Conservation (phyloP, 108 stramenopile species). For the Schizochytrium sp. region DNA sequence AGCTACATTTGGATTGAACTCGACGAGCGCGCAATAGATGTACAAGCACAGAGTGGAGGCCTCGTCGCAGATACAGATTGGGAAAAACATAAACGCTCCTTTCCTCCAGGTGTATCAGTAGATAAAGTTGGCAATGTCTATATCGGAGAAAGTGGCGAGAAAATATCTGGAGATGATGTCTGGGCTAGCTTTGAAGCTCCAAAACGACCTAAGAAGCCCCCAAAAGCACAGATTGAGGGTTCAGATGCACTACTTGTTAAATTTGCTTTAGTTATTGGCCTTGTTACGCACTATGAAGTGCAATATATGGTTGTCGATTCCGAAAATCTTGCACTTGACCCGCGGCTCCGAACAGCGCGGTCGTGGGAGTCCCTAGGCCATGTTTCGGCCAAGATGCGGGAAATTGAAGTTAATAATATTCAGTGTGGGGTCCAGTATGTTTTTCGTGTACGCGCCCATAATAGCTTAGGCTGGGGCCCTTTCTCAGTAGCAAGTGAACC, state of each 20-base stretch:
- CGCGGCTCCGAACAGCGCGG: not conserved
- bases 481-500: not conserved
- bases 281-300: slow-evolving; percentile 32
- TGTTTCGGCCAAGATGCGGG: not conserved
- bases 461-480: slow-evolving; percentile 11
- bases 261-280: not conserved
- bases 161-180: slow-evolving; percentile 34
- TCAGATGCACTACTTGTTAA: not conserved
- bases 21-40: slow-evolving; percentile 25
- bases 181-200: slow-evolving; percentile 17
- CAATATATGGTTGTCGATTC: not conserved
- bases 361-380: slow-evolving; percentile 55
- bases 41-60: not conserved
- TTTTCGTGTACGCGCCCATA: slow-evolving; percentile 23
- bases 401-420: slow-evolving; percentile 11
- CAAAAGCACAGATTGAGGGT: not conserved
- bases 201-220: not conserved
- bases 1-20: slow-evolving; percentile 56
- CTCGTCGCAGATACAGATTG: not conserved
- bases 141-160: not conserved
- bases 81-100: slow-evolving; percentile 35
- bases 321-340: not conserved
- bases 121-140: slow-evolving; percentile 35
- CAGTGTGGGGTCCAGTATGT: slow-evolving; percentile 39
- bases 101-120: slow-evolving; percentile 8